A percentile compares a stretch with the other conserved stretches of the same genome.
These are phyloP conservation scores for Ustilaginoidea virens DNA, from an alignment of 2,329 filamentous ascomycete genomes.

Conservation along the genomic window DNA sequence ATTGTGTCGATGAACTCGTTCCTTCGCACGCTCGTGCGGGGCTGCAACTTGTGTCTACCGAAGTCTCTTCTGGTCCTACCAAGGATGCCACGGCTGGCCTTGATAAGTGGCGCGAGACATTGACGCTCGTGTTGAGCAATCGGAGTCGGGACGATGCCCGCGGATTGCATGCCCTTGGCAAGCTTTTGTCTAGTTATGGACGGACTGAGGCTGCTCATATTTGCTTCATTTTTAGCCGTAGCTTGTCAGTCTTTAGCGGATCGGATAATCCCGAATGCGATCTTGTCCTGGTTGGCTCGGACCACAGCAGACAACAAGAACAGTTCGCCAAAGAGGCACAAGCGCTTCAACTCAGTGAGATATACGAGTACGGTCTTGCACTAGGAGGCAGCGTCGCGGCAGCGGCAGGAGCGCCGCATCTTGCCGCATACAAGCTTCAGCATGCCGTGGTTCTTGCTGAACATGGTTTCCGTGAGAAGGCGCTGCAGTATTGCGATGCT, in stretches of 20 bases:
- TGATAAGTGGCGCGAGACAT: slow-evolving; percentile 86
- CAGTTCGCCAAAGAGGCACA: slow-evolving; percentile 70
- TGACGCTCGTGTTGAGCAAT: slow-evolving; percentile 76
- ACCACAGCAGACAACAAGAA: slow-evolving; percentile 56
- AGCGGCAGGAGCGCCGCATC: slow-evolving; percentile 53
- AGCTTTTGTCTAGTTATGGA: slow-evolving; percentile 69
- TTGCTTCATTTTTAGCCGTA: slow-evolving; percentile 78
- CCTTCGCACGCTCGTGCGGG: slow-evolving; percentile 84
- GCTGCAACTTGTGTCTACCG: slow-evolving; percentile 76
- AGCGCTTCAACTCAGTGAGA: slow-evolving; percentile 82
- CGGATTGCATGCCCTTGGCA: slow-evolving; percentile 67
- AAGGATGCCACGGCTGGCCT: slow-evolving; percentile 71
- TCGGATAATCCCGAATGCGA: slow-evolving; percentile 64
- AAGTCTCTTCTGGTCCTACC: slow-evolving; percentile 40
- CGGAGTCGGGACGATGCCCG: slow-evolving; percentile 64
- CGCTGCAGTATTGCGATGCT: slow-evolving; percentile 80
- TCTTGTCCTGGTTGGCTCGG: slow-evolving; percentile 73
- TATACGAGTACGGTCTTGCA: slow-evolving; percentile 81
- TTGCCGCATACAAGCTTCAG: slow-evolving; percentile 82
- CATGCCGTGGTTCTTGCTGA: slow-evolving; percentile 77
- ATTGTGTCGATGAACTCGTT: slow-evolving; percentile 90
- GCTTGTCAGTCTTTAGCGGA: slow-evolving; percentile 58
- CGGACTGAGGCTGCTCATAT: slow-evolving; percentile 84
- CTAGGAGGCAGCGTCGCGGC: slow-evolving; percentile 41
- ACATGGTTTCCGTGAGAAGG: slow-evolving; percentile 65